Conservation (phyloP, 176 grass and related monocot species). For the Carex scoparia region DNA sequence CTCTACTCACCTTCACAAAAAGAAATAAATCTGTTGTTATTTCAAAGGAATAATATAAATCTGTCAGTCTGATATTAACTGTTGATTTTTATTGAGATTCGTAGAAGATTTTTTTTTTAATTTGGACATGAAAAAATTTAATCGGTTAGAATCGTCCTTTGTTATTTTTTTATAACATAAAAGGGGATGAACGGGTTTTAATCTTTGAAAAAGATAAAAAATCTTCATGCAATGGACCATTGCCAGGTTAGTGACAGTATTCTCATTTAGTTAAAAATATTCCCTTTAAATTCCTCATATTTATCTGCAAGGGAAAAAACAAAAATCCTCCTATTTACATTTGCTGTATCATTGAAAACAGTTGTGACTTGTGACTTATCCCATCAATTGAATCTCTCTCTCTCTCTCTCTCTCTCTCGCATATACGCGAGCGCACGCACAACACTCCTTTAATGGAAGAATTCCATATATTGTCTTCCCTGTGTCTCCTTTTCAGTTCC, state of each 20-base stretch:
- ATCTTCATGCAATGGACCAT: background rate
- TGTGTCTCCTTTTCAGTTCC: slow-evolving; percentile 15
- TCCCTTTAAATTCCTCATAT: background rate
- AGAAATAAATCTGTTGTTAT: too few relatives aligned
- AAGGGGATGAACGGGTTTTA: background rate
- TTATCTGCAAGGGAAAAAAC: background rate
- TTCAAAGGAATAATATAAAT: too few relatives aligned
- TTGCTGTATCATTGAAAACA: background rate
- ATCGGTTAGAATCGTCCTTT: too few relatives aligned
- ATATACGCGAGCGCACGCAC: too few relatives aligned
- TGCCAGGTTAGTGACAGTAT: background rate
- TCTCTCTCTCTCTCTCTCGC: too few relatives aligned
- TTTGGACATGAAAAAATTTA: too few relatives aligned
- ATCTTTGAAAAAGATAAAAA: background rate
- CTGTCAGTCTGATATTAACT: too few relatives aligned
- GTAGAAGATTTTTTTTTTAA: too few relatives aligned
- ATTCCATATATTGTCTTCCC: background rate
- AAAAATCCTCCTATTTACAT: background rate
- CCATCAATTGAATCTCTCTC: background rate
- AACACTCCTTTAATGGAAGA: background rate
- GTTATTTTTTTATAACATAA: too few relatives aligned
- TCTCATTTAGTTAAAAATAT: background rate
- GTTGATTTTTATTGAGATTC: too few relatives aligned
- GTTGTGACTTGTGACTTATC: background rate
- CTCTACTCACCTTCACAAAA: too few relatives aligned